Percentiles rank a stretch among this genome's conserved stretches.
Conservation (phyloP, 306 rosid genomes). For the Trifolium dubium region DNA sequence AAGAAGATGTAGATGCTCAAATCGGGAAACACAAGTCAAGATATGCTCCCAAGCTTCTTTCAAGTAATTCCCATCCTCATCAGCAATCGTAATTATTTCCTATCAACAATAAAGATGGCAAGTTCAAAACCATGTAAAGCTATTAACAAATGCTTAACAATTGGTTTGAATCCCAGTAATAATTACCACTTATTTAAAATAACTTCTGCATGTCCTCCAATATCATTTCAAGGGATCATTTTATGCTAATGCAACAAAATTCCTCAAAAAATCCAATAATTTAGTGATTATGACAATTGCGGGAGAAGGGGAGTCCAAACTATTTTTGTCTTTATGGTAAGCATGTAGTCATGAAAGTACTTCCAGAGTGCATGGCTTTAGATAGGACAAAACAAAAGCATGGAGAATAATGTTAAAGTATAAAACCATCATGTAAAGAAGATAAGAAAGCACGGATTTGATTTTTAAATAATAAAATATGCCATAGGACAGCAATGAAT, state of each 20-base stretch:
- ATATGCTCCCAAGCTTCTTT: slow-evolving; percentile 99
- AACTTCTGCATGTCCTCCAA: slow-evolving; percentile 12
- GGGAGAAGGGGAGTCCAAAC: slow-evolving; percentile 15
- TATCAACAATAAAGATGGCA: slow-evolving; percentile 49
- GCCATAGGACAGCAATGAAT: slow-evolving; percentile 17
- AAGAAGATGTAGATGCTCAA: slow-evolving; percentile 96
- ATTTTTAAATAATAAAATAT: slow-evolving; percentile 33
- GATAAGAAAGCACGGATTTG: slow-evolving; percentile 10
- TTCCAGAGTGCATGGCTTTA: slow-evolving; percentile 28
- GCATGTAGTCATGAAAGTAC: slow-evolving; percentile 13
- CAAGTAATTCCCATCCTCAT: slow-evolving; percentile 96
- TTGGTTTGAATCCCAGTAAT: slow-evolving; percentile 27
- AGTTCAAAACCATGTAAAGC: slow-evolving; percentile 34
- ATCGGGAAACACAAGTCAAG: slow-evolving; percentile 98
- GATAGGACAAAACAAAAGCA: slow-evolving; percentile 13
- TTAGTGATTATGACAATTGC: slow-evolving; percentile 25
- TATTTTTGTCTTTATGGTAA: slow-evolving; percentile 12
- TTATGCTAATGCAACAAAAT: slow-evolving; percentile 33
- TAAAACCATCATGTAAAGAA: slow-evolving; percentile 9
- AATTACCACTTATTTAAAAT: slow-evolving; percentile 9
- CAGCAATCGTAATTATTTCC: slow-evolving; percentile 93
- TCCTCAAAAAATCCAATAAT: background rate
- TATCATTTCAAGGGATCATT: slow-evolving; percentile 23
- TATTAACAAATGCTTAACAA: slow-evolving; percentile 34
- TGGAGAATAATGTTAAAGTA: slow-evolving; percentile 14